Conservation (phyloP, 2,329 filamentous ascomycete genomes). For the Fusarium nygamai region DNA sequence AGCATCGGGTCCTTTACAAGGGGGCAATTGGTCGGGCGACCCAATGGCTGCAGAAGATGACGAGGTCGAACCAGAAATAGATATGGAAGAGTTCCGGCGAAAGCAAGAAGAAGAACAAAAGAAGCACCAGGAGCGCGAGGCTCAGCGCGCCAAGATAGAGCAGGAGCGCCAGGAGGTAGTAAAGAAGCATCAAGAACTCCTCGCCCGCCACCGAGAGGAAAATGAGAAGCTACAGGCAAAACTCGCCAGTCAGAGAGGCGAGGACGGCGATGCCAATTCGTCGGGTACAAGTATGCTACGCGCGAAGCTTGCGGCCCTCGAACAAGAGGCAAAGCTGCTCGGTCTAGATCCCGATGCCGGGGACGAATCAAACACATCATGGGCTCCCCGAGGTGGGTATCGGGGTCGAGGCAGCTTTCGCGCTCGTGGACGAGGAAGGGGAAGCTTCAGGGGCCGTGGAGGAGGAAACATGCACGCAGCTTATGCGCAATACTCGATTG, state of each 20-base stretch:
- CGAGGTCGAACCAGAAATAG: slow-evolving; percentile 63
- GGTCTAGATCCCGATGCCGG: slow-evolving; percentile 70
- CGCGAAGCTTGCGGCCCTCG: slow-evolving; percentile 76
- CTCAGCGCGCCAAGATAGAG: slow-evolving; percentile 71
- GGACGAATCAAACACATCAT: slow-evolving; percentile 50
- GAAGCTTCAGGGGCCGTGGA: slow-evolving; percentile 53
- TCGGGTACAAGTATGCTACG: slow-evolving; percentile 72
- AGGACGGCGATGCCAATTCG: slow-evolving; percentile 42
- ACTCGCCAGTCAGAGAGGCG: slow-evolving; percentile 49
- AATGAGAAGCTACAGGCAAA: slow-evolving; percentile 72
- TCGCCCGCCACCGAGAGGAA: slow-evolving; percentile 72
- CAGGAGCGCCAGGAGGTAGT: slow-evolving; percentile 71
- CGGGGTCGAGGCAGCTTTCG: slow-evolving; percentile 45
- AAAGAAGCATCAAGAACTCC: slow-evolving; percentile 68
- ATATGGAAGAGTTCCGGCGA: slow-evolving; percentile 74
- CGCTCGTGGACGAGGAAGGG: slow-evolving; percentile 48
- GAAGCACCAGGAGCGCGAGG: slow-evolving; percentile 71
- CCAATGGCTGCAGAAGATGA: slow-evolving; percentile 23
- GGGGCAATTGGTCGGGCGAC: slow-evolving; percentile 42
- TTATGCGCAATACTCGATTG: slow-evolving; percentile 73
- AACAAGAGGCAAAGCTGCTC: slow-evolving; percentile 75
- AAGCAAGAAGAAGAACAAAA: slow-evolving; percentile 79
- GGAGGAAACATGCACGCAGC: slow-evolving; percentile 62
- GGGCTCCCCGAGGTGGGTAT: slow-evolving; percentile 44
- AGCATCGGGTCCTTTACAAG: slow-evolving; percentile 39